Evolutionary conservation across 176 grass and related monocot genomes (phyloP).

Genomic region (Ampelocalamus luodianensis): DNA sequence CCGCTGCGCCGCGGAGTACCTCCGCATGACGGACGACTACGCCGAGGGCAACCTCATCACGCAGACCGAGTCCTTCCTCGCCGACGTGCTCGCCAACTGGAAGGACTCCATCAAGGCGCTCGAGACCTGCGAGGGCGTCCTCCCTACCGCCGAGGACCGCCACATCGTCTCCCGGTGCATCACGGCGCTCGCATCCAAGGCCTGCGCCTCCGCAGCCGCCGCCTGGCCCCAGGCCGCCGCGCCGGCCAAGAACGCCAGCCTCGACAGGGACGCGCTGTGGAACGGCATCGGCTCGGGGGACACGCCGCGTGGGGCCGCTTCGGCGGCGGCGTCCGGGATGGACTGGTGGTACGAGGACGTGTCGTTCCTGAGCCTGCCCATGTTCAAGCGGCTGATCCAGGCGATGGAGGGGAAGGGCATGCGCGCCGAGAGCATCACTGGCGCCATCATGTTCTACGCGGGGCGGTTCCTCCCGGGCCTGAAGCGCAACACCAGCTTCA

Average conservation of each 20-base stretch:
- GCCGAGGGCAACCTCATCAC: constrained; percentile 79
- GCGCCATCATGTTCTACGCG: constrained; percentile 72
- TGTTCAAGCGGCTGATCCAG: constrained; percentile 86
- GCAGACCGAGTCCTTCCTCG: constrained; percentile 73
- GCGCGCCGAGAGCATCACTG: constrained; percentile 65
- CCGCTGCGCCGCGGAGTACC: constrained; percentile 76
- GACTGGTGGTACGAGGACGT: constrained; percentile 91
- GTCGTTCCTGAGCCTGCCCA: constrained; percentile 66
- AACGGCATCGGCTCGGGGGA: constrained; percentile 58
- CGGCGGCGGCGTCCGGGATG: background rate
- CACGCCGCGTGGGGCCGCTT: constrained; percentile 18
- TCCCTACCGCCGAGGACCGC: constrained; percentile 64
- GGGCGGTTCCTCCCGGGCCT: constrained; percentile 62
- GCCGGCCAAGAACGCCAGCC: constrained; percentile 21
- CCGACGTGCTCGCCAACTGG: constrained; percentile 67
- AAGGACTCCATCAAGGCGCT: constrained; percentile 86
- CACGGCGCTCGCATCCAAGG: constrained; percentile 71
- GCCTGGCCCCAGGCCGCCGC: background rate
- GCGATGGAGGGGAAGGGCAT: constrained; percentile 71
- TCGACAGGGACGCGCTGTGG: constrained; percentile 54
- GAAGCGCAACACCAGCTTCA: constrained; percentile 67
- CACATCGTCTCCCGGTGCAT: constrained; percentile 78
- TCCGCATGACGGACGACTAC: constrained; percentile 85
- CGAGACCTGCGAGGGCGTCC: constrained; percentile 70
- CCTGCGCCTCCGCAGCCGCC: constrained; percentile 41